Conservation (phyloP, 257 asterid genomes). For the Pogostemon cablin region DNA sequence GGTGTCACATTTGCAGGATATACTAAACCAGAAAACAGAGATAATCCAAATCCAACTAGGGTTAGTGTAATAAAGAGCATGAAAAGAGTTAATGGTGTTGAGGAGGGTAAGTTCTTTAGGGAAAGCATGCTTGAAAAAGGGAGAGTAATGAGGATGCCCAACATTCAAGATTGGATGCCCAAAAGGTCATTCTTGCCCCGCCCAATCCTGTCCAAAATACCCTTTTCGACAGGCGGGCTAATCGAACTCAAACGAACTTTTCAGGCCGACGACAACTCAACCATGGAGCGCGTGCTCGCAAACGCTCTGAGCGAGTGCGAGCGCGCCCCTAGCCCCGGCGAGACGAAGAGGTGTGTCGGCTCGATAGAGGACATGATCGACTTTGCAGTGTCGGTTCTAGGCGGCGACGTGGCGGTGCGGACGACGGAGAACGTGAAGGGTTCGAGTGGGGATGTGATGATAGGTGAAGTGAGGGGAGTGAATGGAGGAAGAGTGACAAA, state of each 20-base stretch:
- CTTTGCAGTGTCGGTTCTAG: constrained; percentile 54
- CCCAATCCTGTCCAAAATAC: constrained; percentile 52
- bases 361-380: constrained; percentile 83
- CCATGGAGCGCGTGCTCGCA: constrained; percentile 48
- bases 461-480: constrained; percentile 59
- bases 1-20: constrained; percentile 75
- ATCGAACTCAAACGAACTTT: constrained; percentile 47
- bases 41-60: neutral
- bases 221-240: constrained; percentile 44
- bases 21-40: constrained; percentile 34
- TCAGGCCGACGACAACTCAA: constrained; percentile 40
- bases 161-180: constrained; percentile 76
- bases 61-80: constrained; percentile 29
- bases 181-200: constrained; percentile 83
- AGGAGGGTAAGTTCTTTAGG: constrained; percentile 79
- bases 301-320: constrained; percentile 68
- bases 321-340: constrained; percentile 62
- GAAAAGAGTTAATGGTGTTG: constrained; percentile 48
- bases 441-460: constrained; percentile 47
- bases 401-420: constrained; percentile 53
- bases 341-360: constrained; percentile 69
- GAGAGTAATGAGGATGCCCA: constrained; percentile 64
- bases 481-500: constrained; percentile 68
- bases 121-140: constrained; percentile 67
- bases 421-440: constrained; percentile 63